phyloP scores from a whole-genome alignment of 2,329 filamentous ascomycete genomes.

The Penicillium palitans region DNA sequence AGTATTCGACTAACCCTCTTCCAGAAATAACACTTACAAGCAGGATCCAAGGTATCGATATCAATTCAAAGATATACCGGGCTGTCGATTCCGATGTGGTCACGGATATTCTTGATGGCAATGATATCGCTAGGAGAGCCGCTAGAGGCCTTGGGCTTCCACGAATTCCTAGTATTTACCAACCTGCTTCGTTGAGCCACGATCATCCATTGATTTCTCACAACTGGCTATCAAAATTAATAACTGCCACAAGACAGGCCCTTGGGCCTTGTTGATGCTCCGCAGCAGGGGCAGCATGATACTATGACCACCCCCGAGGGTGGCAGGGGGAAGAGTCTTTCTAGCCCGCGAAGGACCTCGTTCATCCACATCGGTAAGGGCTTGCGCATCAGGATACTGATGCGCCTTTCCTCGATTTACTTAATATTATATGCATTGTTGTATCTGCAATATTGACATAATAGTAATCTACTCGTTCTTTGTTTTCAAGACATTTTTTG shows the following conservation, averaged over 20 bases:
- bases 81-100: constrained; percentile 69
- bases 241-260: constrained; percentile 66
- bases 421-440: constrained; percentile 28
- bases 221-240: constrained; percentile 64
- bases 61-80: constrained; percentile 83
- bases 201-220: constrained; percentile 25
- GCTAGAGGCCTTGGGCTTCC: constrained; percentile 72
- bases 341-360: constrained; percentile 68
- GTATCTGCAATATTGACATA: no score
- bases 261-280: constrained; percentile 65
- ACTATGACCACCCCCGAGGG: no score
- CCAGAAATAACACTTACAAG: no score
- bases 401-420: constrained; percentile 84
- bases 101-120: constrained; percentile 68
- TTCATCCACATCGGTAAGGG: constrained; percentile 64
- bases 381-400: constrained; percentile 68
- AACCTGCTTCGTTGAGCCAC: neutral
- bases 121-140: constrained; percentile 75
- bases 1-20: no score
- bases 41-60: no score
- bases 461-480: constrained; percentile 22
- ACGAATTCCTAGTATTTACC: constrained; percentile 49
- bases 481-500: neutral
- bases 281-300: constrained; percentile 47
- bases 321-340: constrained; percentile 69